Base-by-base conservation (phyloP, 441 rosid species). In the Adansonia gregorii region DNA sequence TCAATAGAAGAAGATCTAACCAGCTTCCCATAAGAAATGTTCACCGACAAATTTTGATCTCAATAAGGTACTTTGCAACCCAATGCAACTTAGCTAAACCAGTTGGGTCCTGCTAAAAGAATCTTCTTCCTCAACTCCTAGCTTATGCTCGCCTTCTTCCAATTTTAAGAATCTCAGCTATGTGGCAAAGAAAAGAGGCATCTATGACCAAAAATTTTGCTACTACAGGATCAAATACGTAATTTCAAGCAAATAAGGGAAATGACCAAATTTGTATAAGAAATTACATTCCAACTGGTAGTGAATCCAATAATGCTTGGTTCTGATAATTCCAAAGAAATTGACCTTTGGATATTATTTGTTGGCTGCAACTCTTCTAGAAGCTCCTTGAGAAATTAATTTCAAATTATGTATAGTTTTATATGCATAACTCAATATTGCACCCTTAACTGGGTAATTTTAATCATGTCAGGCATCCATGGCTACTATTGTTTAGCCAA, bases 201-300 rank as follows among this genome's bases (percentile, higher is more conserved):
- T 27, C 49, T n/a, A 72, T 55, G 75, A 55, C n/a, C 10, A 14
- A 56, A 31, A 56, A 31, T 35, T 4, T 15, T 71, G 45, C 20
- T 19, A 35, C 14, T 52, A 35, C 4, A 17, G 48, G 51, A 54
- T 54, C 14, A 54, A 31, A 72, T 54, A 72, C 27, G 55, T n/a
- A 52, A 31, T 52, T 72, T 54, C 17, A 11, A 72, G 75, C 9
- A 9, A 17, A 35, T 72, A 54, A 0, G 15, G n/a, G 31, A 39
- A 54, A 55, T 8, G 75, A 35, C 31, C 11, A 72, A 55, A 72
- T 72, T 17, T 55, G 51, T 22, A 45, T 35, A 73, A 58, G 59
- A 46, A 61, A 48, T 27, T 24, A 63, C 27, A 74, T 61, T 46
- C 43, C 43, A 5, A 19, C 65, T 52, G 10, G 17, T 11, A 43